Evolutionary conservation across 2,329 filamentous ascomycete genomes (phyloP), one percentile per base, ranked within the genome.

Genomic region (Neospermospora avenae): DNA sequence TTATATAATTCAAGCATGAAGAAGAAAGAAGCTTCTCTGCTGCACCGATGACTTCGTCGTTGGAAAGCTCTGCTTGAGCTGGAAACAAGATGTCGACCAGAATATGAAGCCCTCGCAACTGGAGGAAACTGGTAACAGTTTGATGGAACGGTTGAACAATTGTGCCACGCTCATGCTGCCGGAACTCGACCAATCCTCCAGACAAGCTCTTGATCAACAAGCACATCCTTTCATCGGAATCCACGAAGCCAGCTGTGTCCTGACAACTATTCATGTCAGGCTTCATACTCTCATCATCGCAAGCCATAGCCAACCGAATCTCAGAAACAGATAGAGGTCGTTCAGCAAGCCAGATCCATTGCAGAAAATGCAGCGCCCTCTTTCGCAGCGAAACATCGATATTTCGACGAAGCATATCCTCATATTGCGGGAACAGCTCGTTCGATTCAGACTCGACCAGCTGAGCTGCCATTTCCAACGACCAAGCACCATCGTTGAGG

Each of bases 61-160:
- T 44, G 13, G 24, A 18, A 11, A 31, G 16, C 5, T 7, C 4
- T 14, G 16, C 25, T 45, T 6, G 4, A 4, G n/a, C 14, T 3
- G 13, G 8, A 13, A 37, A 13, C 5, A 24, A 16, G 13, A 16
- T 10, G 10, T n/a, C 5, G 1, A 13, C n/a, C 3, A 64, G 35
- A 18, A 48, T 25, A 2, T 14, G 18, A 1, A 67, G 25, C 0
- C 65, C 65, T 20, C 28, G 11, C 2, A 6, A 13, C 0, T 55
- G 45, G 3, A 67, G 25, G 48, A 74, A 78, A 25, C 77, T 74
- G 34, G 70, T 64, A 57, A 78, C 68, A 0, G 71, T 71, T 57
- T 74, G 72, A 52, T 76, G 72, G 42, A 75, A 73, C 41, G 75
- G 77, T 60, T 77, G 77, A 1, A 77, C 72, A 0, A 63, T 72